Conservation (phyloP, 2,329 filamentous ascomycete species). For the Xylaria sp. region DNA sequence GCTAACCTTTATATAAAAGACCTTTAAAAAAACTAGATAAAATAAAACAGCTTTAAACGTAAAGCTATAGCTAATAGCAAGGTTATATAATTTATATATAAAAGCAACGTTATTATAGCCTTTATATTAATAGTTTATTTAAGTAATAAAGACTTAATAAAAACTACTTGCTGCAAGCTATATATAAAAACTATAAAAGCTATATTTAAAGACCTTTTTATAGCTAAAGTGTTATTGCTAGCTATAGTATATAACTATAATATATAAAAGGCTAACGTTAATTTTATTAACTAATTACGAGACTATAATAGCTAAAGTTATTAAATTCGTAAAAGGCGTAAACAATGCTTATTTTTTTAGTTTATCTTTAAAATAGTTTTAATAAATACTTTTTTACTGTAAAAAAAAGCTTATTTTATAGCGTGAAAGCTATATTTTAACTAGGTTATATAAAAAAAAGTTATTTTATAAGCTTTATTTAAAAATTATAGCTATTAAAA, state of each 20-base stretch:
- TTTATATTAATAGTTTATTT: conserved; percentile 14
- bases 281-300: neutral
- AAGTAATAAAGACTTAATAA: neutral
- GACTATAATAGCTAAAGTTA: neutral
- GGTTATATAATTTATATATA: conserved; percentile 16
- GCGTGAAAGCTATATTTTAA: neutral
- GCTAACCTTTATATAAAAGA: neutral
- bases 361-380: conserved; percentile 2
- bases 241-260: neutral
- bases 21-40: neutral
- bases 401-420: neutral
- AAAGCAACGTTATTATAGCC: neutral
- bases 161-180: neutral
- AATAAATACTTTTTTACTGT: conserved; percentile 2
- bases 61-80: neutral
- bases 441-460: no score
- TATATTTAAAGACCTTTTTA: neutral
- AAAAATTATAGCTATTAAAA: no score
- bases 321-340: neutral
- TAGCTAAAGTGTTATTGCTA: neutral
- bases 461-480: no score
- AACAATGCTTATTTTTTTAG: conserved; percentile 10
- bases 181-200: neutral
- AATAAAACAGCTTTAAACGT: neutral
- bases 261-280: neutral